phyloP scores from a whole-genome alignment of 176 grass and related monocot species.

The Elaeis guineensis region DNA sequence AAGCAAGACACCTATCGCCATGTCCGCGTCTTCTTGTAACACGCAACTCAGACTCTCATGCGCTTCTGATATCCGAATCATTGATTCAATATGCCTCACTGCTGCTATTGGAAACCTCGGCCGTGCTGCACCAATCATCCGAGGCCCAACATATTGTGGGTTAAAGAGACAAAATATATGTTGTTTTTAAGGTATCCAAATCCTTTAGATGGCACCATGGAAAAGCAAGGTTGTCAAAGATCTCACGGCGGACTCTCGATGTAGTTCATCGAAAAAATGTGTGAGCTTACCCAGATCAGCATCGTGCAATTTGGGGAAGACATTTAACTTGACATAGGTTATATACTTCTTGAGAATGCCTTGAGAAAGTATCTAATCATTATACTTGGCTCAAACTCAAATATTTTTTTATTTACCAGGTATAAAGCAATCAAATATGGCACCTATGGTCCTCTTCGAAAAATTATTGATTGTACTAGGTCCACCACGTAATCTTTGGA shows the following conservation, averaged over 20 bases:
- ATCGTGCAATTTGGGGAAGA: constrained; percentile 91
- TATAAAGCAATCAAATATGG: not conserved
- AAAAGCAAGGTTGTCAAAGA: not conserved
- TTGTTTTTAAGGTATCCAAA: too few relatives aligned
- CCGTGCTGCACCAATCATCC: constrained; percentile 46
- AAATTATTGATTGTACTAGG: too few relatives aligned
- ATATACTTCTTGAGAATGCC: constrained; percentile 96
- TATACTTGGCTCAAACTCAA: too few relatives aligned
- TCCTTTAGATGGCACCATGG: not conserved
- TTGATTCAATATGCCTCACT: constrained; percentile 93
- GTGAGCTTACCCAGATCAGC: constrained; percentile 76
- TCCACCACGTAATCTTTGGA: too few relatives aligned
- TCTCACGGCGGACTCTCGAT: constrained; percentile 64
- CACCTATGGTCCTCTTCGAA: constrained; percentile 28
- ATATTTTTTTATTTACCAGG: too few relatives aligned
- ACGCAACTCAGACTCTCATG: constrained; percentile 82
- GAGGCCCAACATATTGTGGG: too few relatives aligned
- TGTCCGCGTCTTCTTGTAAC: constrained; percentile 83
- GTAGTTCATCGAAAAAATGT: constrained; percentile 76
- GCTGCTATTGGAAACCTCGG: constrained; percentile 90
- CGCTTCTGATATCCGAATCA: constrained; percentile 86
- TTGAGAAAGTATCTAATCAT: constrained; percentile 58
- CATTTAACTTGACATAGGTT: constrained; percentile 80
- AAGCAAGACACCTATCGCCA: constrained; percentile 88
- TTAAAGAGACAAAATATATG: too few relatives aligned